Evolutionary conservation across 495 filamentous ascomycete species (phyloP), one percentile per base, ranked within the genome.

Genomic region (Margaritispora aquatica): DNA sequence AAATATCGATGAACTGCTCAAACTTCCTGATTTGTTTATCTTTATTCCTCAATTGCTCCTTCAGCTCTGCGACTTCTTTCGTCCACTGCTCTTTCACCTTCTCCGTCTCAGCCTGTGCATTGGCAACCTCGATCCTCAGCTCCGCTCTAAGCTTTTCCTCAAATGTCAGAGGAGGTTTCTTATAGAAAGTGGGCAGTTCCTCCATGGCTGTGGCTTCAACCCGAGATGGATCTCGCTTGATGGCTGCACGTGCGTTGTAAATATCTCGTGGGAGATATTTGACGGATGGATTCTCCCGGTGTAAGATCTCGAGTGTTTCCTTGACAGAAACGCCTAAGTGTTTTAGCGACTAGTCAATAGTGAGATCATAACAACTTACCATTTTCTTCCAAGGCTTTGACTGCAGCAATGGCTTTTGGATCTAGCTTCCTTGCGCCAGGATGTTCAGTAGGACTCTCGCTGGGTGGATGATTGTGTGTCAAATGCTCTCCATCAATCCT

Each of bases 1-100:
- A 81, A 47, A 83, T 80, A 62, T 83, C 80, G 63, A 83, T 81
- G 54, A 83, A 83, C 74, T 80, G 78, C 65, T 83, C 80, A 62
- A 83, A 83, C 64, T 76, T 79, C 52, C 71, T 63, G 24, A 83
- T 83, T 55, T 77, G 73, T 63, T 76, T 77, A 55, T 81, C 77
- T 66, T 81, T 83, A 52, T 77, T 72, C 23, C 66, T 69, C 23
- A 83, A 38, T 59, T 77, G 74, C 34, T 70, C 73, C 53, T 74
- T 75, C 26, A 83, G 66, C 1, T 75, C 71, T 5, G 76, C 77
- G 26, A 83, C 70, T 61, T 81, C 74, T 55, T 77, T 79, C 54
- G 72, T 66, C 59, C 66, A 76, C 0, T 77, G 72, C 44, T 73
- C 73, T 50, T 72, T 73, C 17, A 74, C 41, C 67, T 77, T 75